Percentiles rank a stretch among this genome's conserved stretches.
phyloP scores from a whole-genome alignment of 306 rosid species.

The Cyclanthera cordifolia region DNA sequence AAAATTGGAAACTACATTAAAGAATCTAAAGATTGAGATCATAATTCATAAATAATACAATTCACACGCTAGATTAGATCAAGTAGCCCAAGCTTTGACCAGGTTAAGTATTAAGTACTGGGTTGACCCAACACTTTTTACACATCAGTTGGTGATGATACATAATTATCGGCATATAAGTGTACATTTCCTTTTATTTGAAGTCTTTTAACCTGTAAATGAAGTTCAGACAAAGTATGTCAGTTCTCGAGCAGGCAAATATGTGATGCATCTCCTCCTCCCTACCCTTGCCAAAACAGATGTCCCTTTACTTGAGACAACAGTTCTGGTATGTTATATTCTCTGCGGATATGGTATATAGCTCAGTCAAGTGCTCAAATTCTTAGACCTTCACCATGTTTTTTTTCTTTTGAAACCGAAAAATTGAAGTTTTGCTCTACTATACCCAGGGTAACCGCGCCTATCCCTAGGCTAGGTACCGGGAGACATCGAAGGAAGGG shows the following conservation, averaged over 20 bases:
- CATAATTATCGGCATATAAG: not conserved
- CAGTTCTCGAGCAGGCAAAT: not conserved
- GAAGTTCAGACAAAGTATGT: not conserved
- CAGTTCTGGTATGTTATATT: too few relatives aligned
- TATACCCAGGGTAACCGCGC: too few relatives aligned
- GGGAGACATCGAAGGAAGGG: too few relatives aligned
- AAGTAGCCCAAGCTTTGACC: not conserved
- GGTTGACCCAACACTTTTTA: not conserved
- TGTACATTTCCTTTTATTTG: not conserved
- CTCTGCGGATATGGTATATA: too few relatives aligned
- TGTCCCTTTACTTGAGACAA: not conserved
- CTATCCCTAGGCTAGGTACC: too few relatives aligned
- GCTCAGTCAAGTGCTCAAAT: too few relatives aligned
- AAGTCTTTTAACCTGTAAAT: not conserved
- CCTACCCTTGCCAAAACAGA: not conserved
- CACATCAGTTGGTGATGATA: not conserved
- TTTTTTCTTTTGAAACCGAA: too few relatives aligned
- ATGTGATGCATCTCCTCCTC: not conserved
- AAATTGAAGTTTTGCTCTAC: too few relatives aligned
- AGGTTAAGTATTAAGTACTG: not conserved
- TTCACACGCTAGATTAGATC: not conserved
- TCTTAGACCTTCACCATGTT: too few relatives aligned
- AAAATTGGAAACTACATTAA: not conserved
- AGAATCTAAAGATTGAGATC: not conserved
- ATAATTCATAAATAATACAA: not conserved